Evolutionary conservation across 257 asterid genomes (phyloP), one percentile per base, ranked within the genome.

Genomic region (Nicotiana benthamiana): DNA sequence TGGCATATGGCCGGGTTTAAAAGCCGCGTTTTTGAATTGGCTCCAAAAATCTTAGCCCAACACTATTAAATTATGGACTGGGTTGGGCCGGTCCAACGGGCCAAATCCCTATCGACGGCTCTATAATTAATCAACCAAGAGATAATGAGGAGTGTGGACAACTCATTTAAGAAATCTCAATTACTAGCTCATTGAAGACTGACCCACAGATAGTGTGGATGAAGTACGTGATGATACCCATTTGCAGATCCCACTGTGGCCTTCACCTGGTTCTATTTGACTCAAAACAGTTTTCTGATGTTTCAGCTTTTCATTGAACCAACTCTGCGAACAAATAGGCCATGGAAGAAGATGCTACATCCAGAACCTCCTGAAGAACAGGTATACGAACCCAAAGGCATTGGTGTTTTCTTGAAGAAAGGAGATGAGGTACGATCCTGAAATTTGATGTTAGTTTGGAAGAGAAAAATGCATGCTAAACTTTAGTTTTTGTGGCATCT

Each of bases 251-350:
- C 78, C 60, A 13, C 78, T 8, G 4, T 15, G 22, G 40, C 40
- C 60, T 72, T 72, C 57, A 52, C 40, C 28, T 79, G 57, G 27
- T 79, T 83, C 27, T 81, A 53, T 52, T 53, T 82, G 62, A 43
- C 18, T 24, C 24, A 18, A 3, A 15, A 26, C 15, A 62, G 80
- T 46, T 48, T 62, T 75, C 82, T 75, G 80, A 34, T 79, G 16
- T 59, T 80, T 24, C 91, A 95, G 99, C 97, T 95, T 89, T 90
- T 85, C 70, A 87, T 93, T 57, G 99, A 93, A 83, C 97, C 97
- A 74, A 83, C 88, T 63, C 86, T 95, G 70, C 91, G 79, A 82
- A 93, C 98, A 74, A 95, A 95, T 87, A 87, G 75, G 77, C 96
- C 98, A 75, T 86, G 78, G 75, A 91, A 86, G 89, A 89, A 89